Percentiles rank a stretch among this genome's conserved stretches.
phyloP scores from a whole-genome alignment of 73 alveolate genomes.

The Paramecium sonneborni region DNA sequence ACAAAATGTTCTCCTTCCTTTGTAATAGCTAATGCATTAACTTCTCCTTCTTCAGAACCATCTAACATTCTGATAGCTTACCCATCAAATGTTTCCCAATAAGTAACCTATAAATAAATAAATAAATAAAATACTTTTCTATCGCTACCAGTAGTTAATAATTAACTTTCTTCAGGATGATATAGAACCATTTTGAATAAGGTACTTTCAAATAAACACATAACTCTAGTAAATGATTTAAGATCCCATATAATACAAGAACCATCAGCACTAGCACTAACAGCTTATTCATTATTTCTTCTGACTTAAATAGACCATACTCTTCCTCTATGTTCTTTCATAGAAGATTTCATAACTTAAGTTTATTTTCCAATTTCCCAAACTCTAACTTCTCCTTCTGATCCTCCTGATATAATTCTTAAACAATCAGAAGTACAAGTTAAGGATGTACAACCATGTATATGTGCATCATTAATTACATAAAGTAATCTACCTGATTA shows the following conservation, averaged over 20 bases:
- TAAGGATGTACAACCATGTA: conserved; percentile 90
- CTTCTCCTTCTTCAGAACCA: conserved; percentile 99
- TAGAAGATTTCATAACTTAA: conserved; percentile 93
- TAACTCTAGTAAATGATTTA: conserved; percentile 86
- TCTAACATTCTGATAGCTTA: conserved; percentile 97
- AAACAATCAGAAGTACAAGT: conserved; percentile 67
- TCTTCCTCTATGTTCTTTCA: conserved; percentile 97
- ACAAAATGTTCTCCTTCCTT: conserved; percentile 97
- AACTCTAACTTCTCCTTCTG: conserved; percentile 98
- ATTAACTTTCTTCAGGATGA: conserved; percentile 98
- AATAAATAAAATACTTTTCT: background rate
- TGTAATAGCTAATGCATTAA: conserved; percentile 96
- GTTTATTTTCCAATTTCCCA: conserved; percentile 93
- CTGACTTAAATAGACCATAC: conserved; percentile 89
- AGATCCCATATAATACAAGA: conserved; percentile 99
- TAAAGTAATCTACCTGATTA: conserved; percentile 95
- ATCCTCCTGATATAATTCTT: conserved; percentile 93
- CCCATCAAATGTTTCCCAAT: conserved; percentile 98
- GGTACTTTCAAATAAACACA: conserved; percentile 98
- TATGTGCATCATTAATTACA: conserved; percentile 89
- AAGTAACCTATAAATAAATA: conserved; percentile 77
- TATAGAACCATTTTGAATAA: conserved; percentile 97
- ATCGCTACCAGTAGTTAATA: conserved; percentile 88
- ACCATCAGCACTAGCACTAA: conserved; percentile 98
- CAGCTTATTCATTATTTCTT: conserved; percentile 93